phyloP scores from a whole-genome alignment of 768 basidiomycete genomes.

The Tephrocybe sp. region DNA sequence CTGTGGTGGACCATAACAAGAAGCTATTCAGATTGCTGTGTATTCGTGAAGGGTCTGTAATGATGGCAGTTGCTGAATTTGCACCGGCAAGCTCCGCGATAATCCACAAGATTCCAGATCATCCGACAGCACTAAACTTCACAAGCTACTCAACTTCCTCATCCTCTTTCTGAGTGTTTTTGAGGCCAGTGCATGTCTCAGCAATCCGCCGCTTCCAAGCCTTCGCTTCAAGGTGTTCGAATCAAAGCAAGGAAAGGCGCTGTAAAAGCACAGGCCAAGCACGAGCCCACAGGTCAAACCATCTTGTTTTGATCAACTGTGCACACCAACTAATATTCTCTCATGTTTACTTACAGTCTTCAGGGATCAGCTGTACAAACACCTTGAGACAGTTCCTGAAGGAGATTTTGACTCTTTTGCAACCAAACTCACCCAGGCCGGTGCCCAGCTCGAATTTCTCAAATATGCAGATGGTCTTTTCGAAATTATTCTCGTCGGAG shows the following conservation, averaged over 20 bases:
- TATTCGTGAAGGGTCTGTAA: too few species aligned
- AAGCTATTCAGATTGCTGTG: too few species aligned
- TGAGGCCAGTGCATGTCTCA: conserved; percentile 79
- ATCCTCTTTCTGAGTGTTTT: conserved; percentile 17
- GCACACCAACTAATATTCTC: conserved; percentile 10
- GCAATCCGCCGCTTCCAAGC: conserved; percentile 80
- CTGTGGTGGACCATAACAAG: background rate
- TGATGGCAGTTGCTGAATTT: too few species aligned
- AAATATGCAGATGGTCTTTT: conserved; percentile 98
- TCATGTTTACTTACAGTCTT: conserved; percentile 59
- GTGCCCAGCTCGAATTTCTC: conserved; percentile 89
- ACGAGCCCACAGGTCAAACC: conserved; percentile 75
- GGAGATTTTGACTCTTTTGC: conserved; percentile 83
- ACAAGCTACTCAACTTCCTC: conserved; percentile 7
- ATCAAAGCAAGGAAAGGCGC: conserved; percentile 93
- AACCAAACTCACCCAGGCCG: conserved; percentile 87
- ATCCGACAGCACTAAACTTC: background rate
- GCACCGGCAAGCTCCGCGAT: conserved; percentile 20
- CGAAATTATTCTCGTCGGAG: conserved; percentile 93
- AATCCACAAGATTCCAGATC: conserved; percentile 1
- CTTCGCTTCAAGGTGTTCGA: conserved; percentile 90
- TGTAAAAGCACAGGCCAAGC: conserved; percentile 90
- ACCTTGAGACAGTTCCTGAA: conserved; percentile 78
- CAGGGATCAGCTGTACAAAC: conserved; percentile 90
- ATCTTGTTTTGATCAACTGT: conserved; percentile 11